A percentile compares a stretch with the other conserved stretches of the same genome.
phyloP scores from a whole-genome alignment of 1,284 basidiomycete genomes.

The Cutaneotrichosporon cutaneum region DNA sequence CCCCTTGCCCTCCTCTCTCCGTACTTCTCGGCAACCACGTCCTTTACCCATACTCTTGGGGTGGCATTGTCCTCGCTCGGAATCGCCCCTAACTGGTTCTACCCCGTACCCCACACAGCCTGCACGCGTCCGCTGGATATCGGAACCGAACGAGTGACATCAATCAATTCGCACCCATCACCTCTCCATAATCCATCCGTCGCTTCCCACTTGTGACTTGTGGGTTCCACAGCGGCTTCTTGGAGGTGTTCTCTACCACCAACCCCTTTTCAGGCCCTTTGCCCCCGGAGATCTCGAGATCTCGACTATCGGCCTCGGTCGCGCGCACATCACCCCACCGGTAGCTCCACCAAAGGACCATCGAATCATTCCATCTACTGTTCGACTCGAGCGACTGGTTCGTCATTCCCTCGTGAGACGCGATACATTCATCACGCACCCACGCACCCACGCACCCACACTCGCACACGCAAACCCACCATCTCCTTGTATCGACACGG shows the following conservation, averaged over 20 bases:
- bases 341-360: not conserved
- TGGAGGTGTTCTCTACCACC: not conserved
- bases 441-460: not conserved
- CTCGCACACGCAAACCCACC: conserved; percentile 4
- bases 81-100: too few species aligned
- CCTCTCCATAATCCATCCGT: not conserved
- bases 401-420: not conserved
- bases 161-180: not conserved
- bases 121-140: not conserved
- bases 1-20: not conserved
- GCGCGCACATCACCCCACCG: not conserved
- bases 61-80: too few species aligned
- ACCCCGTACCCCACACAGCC: too few species aligned
- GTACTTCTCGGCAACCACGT: not conserved
- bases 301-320: not conserved
- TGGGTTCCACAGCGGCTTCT: not conserved
- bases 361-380: not conserved
- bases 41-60: not conserved
- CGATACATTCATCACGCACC: not conserved
- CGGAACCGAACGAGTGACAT: not conserved
- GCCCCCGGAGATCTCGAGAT: too few species aligned
- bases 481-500: not conserved
- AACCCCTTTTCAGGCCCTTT: not conserved
- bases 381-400: not conserved
- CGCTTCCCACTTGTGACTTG: too few species aligned